Conservation (phyloP, 805 yeast species). For the Grigorovia transvaalensis region DNA sequence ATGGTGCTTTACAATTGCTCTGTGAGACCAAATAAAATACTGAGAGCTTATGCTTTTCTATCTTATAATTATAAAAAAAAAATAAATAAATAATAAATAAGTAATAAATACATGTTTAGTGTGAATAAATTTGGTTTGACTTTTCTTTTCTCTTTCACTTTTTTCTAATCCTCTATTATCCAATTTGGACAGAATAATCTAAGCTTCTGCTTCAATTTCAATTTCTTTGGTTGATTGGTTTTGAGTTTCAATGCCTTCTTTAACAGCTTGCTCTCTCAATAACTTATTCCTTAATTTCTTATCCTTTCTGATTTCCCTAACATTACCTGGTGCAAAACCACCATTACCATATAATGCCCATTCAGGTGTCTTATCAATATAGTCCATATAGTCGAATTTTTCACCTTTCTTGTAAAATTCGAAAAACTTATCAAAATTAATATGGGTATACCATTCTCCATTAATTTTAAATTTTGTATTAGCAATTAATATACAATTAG, state of each 20-base stretch:
- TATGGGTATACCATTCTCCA: constrained; percentile 80
- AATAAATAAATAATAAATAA: too few species aligned
- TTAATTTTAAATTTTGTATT: constrained; percentile 58
- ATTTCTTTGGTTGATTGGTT: background rate
- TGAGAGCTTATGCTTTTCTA: too few species aligned
- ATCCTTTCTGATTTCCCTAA: constrained; percentile 43
- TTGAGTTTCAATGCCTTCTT: background rate
- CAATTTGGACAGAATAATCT: too few species aligned
- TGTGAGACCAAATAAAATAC: too few species aligned
- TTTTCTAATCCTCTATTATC: too few species aligned
- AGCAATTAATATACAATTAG: constrained; percentile 84
- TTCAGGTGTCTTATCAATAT: constrained; percentile 67
- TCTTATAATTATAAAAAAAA: too few species aligned
- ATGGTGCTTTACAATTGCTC: too few species aligned
- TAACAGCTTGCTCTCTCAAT: background rate
- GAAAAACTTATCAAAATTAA: constrained; percentile 70
- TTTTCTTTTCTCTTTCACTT: too few species aligned
- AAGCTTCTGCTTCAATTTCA: too few species aligned
- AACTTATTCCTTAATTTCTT: constrained; percentile 34
- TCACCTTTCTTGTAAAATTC: constrained; percentile 53
- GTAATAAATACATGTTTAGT: too few species aligned
- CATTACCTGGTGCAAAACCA: constrained; percentile 85
- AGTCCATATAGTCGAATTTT: constrained; percentile 70
- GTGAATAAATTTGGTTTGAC: too few species aligned
- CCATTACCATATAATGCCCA: constrained; percentile 93